phyloP scores from a whole-genome alignment of 2,329 filamentous ascomycete genomes.

The Diaporthe citri region DNA sequence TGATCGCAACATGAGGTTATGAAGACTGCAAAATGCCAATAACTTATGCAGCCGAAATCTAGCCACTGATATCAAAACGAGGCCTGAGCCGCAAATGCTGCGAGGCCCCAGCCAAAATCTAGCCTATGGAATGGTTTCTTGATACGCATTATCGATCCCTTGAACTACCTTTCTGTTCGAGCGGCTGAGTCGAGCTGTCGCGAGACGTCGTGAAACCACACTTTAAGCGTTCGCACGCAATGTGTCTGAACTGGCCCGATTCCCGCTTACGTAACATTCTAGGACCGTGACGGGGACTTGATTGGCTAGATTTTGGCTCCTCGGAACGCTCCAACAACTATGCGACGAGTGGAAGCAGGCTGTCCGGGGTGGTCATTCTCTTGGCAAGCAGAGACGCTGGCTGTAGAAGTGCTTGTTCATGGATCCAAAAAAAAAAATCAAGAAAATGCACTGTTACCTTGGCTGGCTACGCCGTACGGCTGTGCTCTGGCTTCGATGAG shows the following conservation, averaged over 20 bases:
- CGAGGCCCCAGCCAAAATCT: background rate
- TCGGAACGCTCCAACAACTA: background rate
- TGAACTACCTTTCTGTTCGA: background rate
- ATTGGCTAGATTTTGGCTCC: slow-evolving; percentile 10
- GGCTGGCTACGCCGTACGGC: no score
- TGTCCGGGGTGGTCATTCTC: background rate
- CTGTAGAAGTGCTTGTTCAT: no score
- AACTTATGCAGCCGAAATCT: background rate
- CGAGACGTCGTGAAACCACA: background rate
- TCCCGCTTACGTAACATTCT: background rate
- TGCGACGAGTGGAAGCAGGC: background rate
- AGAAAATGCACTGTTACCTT: no score
- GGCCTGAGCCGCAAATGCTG: no score
- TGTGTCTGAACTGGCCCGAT: no score
- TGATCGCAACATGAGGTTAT: background rate
- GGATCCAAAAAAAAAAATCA: no score
- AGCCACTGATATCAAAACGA: background rate
- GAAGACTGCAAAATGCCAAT: background rate
- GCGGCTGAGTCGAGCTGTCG: background rate
- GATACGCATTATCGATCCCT: background rate
- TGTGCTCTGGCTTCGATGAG: background rate
- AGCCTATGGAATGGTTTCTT: background rate
- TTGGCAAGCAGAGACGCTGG: background rate
- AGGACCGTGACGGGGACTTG: background rate
- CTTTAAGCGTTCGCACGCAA: background rate